These are phyloP conservation scores for Anethum foeniculum DNA, from an alignment of 140 eudicot species.

Conservation along the genomic window DNA sequence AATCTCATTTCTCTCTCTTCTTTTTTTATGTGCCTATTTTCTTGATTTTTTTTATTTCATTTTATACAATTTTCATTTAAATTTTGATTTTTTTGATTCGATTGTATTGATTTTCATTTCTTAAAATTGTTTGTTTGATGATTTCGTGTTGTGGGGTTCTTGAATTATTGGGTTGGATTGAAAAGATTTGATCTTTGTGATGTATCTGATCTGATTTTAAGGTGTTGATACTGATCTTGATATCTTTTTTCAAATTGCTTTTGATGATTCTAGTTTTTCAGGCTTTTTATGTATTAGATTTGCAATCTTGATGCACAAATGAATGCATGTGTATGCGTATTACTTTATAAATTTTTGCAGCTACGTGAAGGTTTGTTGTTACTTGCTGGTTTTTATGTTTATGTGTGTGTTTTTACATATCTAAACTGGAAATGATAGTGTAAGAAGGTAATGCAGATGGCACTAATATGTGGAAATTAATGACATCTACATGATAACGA, in stretches of 20 bases:
- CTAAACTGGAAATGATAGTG: not conserved
- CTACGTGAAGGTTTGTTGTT: not conserved
- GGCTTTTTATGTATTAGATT: not conserved
- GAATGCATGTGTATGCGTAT: not conserved
- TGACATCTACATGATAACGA: not conserved
- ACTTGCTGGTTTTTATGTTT: not conserved
- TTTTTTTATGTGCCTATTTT: not conserved
- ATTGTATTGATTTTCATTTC: not conserved
- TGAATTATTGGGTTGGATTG: not conserved
- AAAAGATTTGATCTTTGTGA: not conserved
- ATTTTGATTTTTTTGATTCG: not conserved
- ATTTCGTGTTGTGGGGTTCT: not conserved
- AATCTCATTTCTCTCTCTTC: not conserved
- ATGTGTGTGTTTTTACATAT: not conserved
- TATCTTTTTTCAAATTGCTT: not conserved
- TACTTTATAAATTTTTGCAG: not conserved
- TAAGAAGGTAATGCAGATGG: not conserved
- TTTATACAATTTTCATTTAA: not conserved
- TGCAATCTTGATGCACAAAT: not conserved
- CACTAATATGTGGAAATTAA: not conserved
- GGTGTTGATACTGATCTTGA: not conserved
- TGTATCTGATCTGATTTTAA: not conserved
- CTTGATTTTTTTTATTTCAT: not conserved
- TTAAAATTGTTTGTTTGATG: not conserved
- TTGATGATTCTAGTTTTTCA: not conserved